Evolutionary conservation across 163 green algal species (phyloP).

Genomic region (Chlorella variabilis): DNA sequence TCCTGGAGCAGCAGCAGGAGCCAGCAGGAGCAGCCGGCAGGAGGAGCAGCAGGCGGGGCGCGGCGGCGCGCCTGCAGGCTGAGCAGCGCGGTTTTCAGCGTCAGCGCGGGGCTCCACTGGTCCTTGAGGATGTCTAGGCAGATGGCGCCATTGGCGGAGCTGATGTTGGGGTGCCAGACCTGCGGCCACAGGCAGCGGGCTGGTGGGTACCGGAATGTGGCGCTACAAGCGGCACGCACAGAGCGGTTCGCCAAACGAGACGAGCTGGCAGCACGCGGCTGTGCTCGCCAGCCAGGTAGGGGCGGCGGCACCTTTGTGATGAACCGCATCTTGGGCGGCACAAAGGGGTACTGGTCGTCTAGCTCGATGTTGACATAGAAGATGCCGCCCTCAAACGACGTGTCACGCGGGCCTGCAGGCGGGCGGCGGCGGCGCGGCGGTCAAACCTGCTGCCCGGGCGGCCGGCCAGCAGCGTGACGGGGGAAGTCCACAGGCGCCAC

Average conservation of each 20-base stretch:
- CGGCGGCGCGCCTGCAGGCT: slow-evolving; percentile 57
- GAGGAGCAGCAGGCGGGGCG: no score
- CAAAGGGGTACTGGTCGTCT: slow-evolving; percentile 89
- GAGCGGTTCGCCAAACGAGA: no score
- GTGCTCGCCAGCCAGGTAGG: no score
- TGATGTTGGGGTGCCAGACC: slow-evolving; percentile 93
- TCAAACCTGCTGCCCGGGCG: not conserved
- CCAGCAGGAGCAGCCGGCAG: no score
- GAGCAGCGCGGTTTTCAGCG: slow-evolving; percentile 93
- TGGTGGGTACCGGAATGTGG: not conserved
- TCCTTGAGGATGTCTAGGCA: slow-evolving; percentile 92
- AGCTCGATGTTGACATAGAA: slow-evolving; percentile 77
- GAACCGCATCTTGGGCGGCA: slow-evolving; percentile 93
- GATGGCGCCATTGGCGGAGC: slow-evolving; percentile 87
- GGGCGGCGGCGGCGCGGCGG: not conserved
- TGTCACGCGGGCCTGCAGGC: slow-evolving; percentile 65
- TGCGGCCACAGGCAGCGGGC: not conserved
- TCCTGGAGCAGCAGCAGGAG: no score
- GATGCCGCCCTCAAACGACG: slow-evolving; percentile 68
- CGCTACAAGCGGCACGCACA: no score
- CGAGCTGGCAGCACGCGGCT: not conserved
- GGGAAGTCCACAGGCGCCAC: no score
- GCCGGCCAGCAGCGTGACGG: no score
- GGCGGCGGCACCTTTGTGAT: slow-evolving; percentile 90
- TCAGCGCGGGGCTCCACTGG: slow-evolving; percentile 92